Evolutionary conservation across 176 grass and related monocot species (phyloP).

Genomic region (Tillandsia leiboldiana): DNA sequence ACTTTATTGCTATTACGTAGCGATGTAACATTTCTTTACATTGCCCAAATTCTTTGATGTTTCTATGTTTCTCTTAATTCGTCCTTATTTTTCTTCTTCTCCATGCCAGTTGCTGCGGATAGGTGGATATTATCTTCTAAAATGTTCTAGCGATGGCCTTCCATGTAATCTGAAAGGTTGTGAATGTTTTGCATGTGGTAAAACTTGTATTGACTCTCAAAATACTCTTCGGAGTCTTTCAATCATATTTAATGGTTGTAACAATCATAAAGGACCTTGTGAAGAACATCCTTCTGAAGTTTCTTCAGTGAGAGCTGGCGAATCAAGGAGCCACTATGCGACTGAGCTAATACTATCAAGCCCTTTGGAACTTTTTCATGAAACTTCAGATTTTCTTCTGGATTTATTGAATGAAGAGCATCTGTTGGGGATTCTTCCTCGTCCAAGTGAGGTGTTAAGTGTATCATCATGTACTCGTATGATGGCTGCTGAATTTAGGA

Average conservation of each 20-base stretch:
- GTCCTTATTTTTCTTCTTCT: not conserved
- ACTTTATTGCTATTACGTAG: slow-evolving; percentile 3
- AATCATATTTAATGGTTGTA: slow-evolving; percentile 34
- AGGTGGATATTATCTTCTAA: slow-evolving; percentile 66
- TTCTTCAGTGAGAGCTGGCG: slow-evolving; percentile 18
- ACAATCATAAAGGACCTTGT: slow-evolving; percentile 15
- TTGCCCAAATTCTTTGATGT: not conserved
- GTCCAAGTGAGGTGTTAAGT: slow-evolving; percentile 38
- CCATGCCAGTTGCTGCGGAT: slow-evolving; percentile 47
- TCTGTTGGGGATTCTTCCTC: slow-evolving; percentile 21
- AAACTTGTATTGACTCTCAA: slow-evolving; percentile 36
- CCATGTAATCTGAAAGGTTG: slow-evolving; percentile 21
- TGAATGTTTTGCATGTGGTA: slow-evolving; percentile 33
- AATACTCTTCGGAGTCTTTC: slow-evolving; percentile 45
- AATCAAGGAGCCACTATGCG: slow-evolving; percentile 20
- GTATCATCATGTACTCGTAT: slow-evolving; percentile 59
- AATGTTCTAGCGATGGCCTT: slow-evolving; percentile 37
- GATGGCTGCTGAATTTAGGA: slow-evolving; percentile 31
- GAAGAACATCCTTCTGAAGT: slow-evolving; percentile 24
- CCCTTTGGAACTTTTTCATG: slow-evolving; percentile 32
- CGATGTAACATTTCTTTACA: not conserved
- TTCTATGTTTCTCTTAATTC: not conserved
- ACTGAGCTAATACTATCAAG: slow-evolving; percentile 36
- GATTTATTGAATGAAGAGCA: slow-evolving; percentile 28
- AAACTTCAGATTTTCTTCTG: slow-evolving; percentile 45